Evolutionary conservation across 108 stramenopile species (phyloP), one percentile per base, ranked within the genome.

Genomic region (Craspedostauros australis): DNA sequence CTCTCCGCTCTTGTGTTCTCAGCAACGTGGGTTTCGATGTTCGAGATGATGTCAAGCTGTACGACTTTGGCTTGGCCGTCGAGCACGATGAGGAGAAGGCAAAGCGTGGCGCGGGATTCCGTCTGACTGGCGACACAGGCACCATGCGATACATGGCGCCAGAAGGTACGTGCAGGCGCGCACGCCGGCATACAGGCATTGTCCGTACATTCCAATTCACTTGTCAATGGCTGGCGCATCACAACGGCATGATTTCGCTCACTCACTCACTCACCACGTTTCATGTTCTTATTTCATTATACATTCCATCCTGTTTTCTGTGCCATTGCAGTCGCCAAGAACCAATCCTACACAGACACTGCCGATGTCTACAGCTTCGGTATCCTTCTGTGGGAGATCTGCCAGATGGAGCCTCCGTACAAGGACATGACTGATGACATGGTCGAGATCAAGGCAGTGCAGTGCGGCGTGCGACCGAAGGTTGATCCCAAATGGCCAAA

Each of bases 361-460:
- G 81, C 79, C 12, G 91, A 92, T 69, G 84, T 86, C 8, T 92
- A 92, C 58, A 84, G 81, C 15, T 80, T 87, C 41, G 69, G 76
- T 6, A 80, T 92, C 30, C 53, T 92, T 37, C 56, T 85, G 34
- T 87, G 79, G 77, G 80, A 88, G 53, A 77, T 88, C 4, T 67
- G 66, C 15, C 37, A 68, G 9, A 50, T 82, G 55, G 64, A 81
- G 11, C 60, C 60, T 8, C 81, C 85, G 42, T 86, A 74, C 55
- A 54, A 29, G 3, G 59, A 74, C 38, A 28, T 59, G 14, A 19
- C 15, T 11, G 51, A 54, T 19, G 66, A 54, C 7, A 30, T 15
- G 5, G 32, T 53, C 5, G 39, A 58, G 3, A 38, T 70, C 12
- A 62, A 64, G 11, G 80, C 79, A 19, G 42, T 81, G 20, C 49